A percentile compares a stretch with the other conserved stretches of the same genome.
Conservation (phyloP, 2,329 filamentous ascomycete species). For the Fusarium palustre region DNA sequence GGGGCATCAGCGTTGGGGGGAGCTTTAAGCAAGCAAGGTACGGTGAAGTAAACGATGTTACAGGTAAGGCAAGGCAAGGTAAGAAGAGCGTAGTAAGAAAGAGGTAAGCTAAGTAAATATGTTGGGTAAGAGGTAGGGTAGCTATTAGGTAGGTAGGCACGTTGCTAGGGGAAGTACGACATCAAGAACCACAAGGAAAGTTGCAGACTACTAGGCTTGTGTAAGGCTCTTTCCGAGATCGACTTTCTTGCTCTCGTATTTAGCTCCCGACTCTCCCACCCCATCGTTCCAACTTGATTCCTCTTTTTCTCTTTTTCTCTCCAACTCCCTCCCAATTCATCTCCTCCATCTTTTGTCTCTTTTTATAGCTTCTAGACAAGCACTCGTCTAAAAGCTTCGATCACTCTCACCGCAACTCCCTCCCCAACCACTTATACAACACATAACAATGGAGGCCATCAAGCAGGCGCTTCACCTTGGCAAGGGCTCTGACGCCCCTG, state of each 20-base stretch:
- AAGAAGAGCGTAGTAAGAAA: conserved; percentile 27
- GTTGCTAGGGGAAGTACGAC: conserved; percentile 24
- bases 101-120: conserved; percentile 20
- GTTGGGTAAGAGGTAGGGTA: not conserved
- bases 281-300: conserved; percentile 20
- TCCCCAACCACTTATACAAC: conserved; percentile 15
- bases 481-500: conserved; percentile 49
- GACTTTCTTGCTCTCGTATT: conserved; percentile 36
- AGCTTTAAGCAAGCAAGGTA: conserved; percentile 42
- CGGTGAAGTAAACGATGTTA: conserved; percentile 35
- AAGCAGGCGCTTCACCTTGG: conserved; percentile 57
- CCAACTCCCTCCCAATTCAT: conserved; percentile 16
- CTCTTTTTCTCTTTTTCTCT: conserved; percentile 28
- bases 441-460: conserved; percentile 57
- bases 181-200: conserved; percentile 30
- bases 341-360: conserved; percentile 11
- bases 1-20: conserved; percentile 42
- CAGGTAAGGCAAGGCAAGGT: conserved; percentile 19
- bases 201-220: not conserved
- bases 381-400: conserved; percentile 16
- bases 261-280: conserved; percentile 33
- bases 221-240: conserved; percentile 35
- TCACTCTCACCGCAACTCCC: conserved; percentile 34
- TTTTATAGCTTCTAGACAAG: conserved; percentile 6
- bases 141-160: not conserved